These are phyloP conservation scores for Rugonectria rugulosa DNA, from an alignment of 2,329 filamentous ascomycete species.

Conservation along the genomic window DNA sequence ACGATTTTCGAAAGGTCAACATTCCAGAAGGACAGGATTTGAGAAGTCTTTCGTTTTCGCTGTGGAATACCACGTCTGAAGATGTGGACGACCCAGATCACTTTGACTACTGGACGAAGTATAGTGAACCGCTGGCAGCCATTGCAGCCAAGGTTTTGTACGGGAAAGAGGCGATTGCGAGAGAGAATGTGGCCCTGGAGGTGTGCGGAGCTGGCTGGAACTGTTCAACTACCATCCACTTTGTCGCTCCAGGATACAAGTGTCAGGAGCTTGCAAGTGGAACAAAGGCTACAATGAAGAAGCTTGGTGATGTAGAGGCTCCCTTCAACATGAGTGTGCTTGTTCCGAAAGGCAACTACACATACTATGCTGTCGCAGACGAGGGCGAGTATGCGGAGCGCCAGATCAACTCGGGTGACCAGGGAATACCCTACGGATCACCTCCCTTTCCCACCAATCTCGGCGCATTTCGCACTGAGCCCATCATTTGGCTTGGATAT, in stretches of 20 bases:
- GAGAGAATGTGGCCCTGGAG: slow-evolving; percentile 13
- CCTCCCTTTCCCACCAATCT: slow-evolving; percentile 25
- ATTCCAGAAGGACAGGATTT: slow-evolving; percentile 10
- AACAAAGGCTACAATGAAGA: slow-evolving; percentile 9
- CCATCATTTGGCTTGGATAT: slow-evolving; percentile 26
- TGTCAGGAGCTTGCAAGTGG: slow-evolving; percentile 27
- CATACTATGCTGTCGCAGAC: slow-evolving; percentile 20
- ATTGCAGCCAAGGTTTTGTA: slow-evolving; percentile 29
- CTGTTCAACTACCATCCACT: slow-evolving; percentile 30
- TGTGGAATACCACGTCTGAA: slow-evolving; percentile 20
- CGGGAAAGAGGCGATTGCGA: slow-evolving; percentile 15
- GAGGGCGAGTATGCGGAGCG: slow-evolving; percentile 26
- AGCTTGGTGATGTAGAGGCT: slow-evolving; percentile 3
- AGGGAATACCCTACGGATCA: neutral
- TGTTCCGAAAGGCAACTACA: slow-evolving; percentile 23
- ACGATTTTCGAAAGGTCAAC: slow-evolving; percentile 10
- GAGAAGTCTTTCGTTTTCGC: slow-evolving; percentile 24
- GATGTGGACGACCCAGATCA: neutral
- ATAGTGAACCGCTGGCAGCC: neutral
- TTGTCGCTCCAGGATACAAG: slow-evolving; percentile 31
- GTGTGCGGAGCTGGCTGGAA: slow-evolving; percentile 31
- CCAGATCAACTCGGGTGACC: slow-evolving; percentile 16
- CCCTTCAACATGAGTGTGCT: slow-evolving; percentile 29
- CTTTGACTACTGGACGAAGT: slow-evolving; percentile 30
- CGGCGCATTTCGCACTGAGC: slow-evolving; percentile 27